Conservation (phyloP, 2,329 filamentous ascomycete species). For the Penicillium crustosum region DNA sequence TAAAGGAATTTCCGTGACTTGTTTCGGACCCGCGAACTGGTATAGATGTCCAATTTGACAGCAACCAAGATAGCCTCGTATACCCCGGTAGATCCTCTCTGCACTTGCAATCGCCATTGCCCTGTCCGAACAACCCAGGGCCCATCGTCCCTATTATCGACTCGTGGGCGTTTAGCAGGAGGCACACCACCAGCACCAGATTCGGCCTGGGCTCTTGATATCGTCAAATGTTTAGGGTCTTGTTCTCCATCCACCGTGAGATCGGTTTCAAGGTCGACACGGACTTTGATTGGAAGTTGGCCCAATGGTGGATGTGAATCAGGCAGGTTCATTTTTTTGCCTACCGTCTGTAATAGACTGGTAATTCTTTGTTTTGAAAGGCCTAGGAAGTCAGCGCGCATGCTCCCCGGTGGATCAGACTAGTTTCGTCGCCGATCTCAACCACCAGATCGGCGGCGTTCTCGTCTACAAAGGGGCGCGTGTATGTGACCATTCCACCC, state of each 20-base stretch:
- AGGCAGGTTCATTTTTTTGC: conserved; percentile 72
- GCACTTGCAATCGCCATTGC: conserved; percentile 71
- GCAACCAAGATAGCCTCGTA: conserved; percentile 72
- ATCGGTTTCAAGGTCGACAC: conserved; percentile 55
- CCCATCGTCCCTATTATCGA: conserved; percentile 37
- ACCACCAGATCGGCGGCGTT: conserved; percentile 71
- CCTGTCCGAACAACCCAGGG: conserved; percentile 66
- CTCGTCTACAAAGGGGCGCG: conserved; percentile 82
- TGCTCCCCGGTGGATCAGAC: conserved; percentile 55
- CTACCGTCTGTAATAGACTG: conserved; percentile 75
- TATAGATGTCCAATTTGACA: conserved; percentile 73
- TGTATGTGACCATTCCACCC: conserved; percentile 69
- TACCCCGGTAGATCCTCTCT: conserved; percentile 47
- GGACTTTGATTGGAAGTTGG: conserved; percentile 64
- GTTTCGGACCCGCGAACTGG: conserved; percentile 67
- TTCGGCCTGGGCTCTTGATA: conserved; percentile 39
- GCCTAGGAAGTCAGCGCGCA: conserved; percentile 70
- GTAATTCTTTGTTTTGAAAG: conserved; percentile 68
- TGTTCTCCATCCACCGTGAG: conserved; percentile 43
- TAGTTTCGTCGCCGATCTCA: conserved; percentile 71
- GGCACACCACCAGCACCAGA: conserved; percentile 5
- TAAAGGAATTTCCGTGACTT: conserved; percentile 61
- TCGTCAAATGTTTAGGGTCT: conserved; percentile 22
- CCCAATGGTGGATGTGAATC: conserved; percentile 60
- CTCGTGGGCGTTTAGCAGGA: conserved; percentile 46